These are phyloP conservation scores for Candida coquimbonensis DNA, from an alignment of 805 yeast species.

Conservation along the genomic window DNA sequence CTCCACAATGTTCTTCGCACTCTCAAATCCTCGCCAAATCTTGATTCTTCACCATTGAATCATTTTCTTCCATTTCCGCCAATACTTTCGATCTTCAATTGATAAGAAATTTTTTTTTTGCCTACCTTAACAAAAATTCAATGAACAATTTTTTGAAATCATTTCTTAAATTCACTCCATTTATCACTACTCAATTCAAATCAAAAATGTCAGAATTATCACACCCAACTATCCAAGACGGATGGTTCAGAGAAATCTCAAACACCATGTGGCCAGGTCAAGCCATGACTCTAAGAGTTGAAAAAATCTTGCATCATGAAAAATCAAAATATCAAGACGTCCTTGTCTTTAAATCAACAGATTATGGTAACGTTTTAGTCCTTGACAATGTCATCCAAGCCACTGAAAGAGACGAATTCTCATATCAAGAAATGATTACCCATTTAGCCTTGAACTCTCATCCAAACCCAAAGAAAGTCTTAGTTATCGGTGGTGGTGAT, in stretches of 20 bases:
- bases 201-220: conserved; percentile 29
- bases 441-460: conserved; percentile 90
- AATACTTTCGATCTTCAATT: too few relatives aligned
- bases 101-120: too few relatives aligned
- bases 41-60: too few relatives aligned
- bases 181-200: too few relatives aligned
- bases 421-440: conserved; percentile 97
- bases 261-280: conserved; percentile 99
- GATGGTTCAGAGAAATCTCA: conserved; percentile 95
- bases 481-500: conserved; percentile 98
- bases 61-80: too few relatives aligned
- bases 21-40: too few relatives aligned
- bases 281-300: conserved; percentile 88
- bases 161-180: neutral
- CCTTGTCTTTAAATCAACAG: conserved; percentile 84
- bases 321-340: conserved; percentile 91
- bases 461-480: conserved; percentile 87
- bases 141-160: neutral
- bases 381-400: conserved; percentile 93
- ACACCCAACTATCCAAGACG: conserved; percentile 51
- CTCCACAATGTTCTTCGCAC: too few relatives aligned
- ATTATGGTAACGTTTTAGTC: conserved; percentile 92
- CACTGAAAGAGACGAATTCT: conserved; percentile 94
- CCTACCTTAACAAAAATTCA: too few relatives aligned
- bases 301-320: conserved; percentile 78